Evolutionary conservation across 352 stramenopile genomes (phyloP).

Genomic region (Pythium phragmitis): DNA sequence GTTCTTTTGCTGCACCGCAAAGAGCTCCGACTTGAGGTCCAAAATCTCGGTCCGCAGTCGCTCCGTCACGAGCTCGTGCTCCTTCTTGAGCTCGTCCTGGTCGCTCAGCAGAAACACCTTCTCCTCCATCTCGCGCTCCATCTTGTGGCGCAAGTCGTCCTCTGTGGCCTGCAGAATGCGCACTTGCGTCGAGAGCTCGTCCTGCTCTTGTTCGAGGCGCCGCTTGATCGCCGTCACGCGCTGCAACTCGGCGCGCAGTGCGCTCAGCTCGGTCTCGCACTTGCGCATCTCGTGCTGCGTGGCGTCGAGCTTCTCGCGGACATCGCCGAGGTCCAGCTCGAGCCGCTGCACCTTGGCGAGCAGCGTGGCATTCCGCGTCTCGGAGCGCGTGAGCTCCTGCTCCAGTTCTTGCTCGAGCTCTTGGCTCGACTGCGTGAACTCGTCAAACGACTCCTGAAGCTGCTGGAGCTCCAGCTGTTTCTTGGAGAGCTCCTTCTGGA

Average conservation of each 20-base stretch:
- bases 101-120: conserved; percentile 84
- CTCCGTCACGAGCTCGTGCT: conserved; percentile 77
- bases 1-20: conserved; percentile 65
- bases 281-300: conserved; percentile 49
- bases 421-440: conserved; percentile 82
- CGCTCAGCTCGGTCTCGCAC: conserved; percentile 50
- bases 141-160: conserved; percentile 72
- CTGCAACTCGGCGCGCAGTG: conserved; percentile 45
- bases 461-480: conserved; percentile 64
- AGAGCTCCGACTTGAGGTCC: conserved; percentile 86
- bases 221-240: conserved; percentile 39
- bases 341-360: conserved; percentile 46
- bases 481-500: conserved; percentile 49
- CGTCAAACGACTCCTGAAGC: conserved; percentile 76
- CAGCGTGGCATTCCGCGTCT: conserved; percentile 50
- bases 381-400: conserved; percentile 65
- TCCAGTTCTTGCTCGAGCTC: conserved; percentile 78
- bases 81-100: conserved; percentile 77
- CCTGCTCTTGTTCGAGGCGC: conserved; percentile 67
- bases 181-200: conserved; percentile 79
- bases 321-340: conserved; percentile 47
- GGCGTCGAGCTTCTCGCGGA: conserved; percentile 53
- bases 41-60: conserved; percentile 82
- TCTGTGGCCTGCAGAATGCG: conserved; percentile 81
- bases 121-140: conserved; percentile 86